Evolutionary conservation across 306 rosid species (phyloP).

Genomic region (Sicyos baderoa): DNA sequence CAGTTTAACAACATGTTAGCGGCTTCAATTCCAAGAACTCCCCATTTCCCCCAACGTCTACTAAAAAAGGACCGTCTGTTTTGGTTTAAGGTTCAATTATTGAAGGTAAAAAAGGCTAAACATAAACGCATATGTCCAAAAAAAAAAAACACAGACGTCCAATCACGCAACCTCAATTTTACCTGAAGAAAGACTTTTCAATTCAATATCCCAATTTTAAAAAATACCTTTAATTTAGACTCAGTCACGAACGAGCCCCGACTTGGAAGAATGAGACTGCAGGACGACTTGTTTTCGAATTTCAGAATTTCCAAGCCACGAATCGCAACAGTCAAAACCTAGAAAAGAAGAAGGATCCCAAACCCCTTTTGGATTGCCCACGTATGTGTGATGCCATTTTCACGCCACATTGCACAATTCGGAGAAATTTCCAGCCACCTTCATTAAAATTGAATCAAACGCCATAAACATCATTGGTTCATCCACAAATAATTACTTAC

Average conservation of each 20-base stretch:
- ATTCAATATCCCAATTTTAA: not conserved
- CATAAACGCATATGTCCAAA: no score
- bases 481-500: not conserved
- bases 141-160: not conserved
- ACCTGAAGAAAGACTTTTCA: not conserved
- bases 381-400: not conserved
- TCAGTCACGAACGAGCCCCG: not conserved
- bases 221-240: constrained; percentile 6
- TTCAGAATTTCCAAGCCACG: not conserved
- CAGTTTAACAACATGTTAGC: no score
- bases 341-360: not conserved
- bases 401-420: not conserved
- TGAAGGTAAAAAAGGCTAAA: not conserved
- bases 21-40: no score
- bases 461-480: constrained; percentile 1
- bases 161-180: not conserved
- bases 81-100: constrained; percentile 2
- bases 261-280: not conserved
- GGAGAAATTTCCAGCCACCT: not conserved
- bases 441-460: not conserved
- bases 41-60: no score
- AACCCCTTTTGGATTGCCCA: not conserved
- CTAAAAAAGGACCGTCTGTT: no score
- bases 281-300: not conserved
- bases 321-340: not conserved